phyloP scores from a whole-genome alignment of 148 eudicot species.

The Bassia scoparia region DNA sequence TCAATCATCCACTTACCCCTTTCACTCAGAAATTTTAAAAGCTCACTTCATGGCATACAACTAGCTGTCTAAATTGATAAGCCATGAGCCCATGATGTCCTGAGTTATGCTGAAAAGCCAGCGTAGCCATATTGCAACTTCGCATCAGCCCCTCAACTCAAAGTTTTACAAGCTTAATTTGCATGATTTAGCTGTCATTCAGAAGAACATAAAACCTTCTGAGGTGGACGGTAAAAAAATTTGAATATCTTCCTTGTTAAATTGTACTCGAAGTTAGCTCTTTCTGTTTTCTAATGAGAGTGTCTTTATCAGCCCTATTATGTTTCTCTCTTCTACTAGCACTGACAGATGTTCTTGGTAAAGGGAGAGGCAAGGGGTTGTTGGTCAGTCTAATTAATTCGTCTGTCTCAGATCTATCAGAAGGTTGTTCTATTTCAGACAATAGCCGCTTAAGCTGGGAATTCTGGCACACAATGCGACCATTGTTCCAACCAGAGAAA shows the following conservation, averaged over 20 bases:
- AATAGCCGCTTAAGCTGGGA: conserved; percentile 63
- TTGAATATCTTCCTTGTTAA: conserved; percentile 23
- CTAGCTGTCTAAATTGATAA: not conserved
- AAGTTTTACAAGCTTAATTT: conserved; percentile 1
- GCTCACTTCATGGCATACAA: conserved; percentile 7
- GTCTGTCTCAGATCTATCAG: conserved; percentile 33
- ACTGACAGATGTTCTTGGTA: conserved; percentile 32
- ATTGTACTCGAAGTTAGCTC: conserved; percentile 54
- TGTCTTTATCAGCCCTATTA: conserved; percentile 25
- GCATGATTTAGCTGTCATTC: not conserved
- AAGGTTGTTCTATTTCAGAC: conserved; percentile 33
- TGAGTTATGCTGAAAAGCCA: conserved; percentile 11
- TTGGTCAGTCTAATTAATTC: conserved; percentile 41
- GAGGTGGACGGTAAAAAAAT: not conserved
- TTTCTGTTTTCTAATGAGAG: conserved; percentile 32
- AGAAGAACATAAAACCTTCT: not conserved
- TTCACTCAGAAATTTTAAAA: no score
- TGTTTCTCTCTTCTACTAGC: conserved; percentile 35
- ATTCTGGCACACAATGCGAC: conserved; percentile 74
- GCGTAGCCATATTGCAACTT: not conserved
- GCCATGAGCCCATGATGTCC: not conserved
- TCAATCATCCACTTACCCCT: no score
- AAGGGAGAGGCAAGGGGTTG: conserved; percentile 41
- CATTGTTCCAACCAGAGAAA: conserved; percentile 86
- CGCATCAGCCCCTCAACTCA: not conserved